phyloP scores from a whole-genome alignment of 1,139 yeast species.

The Blastobotrys malaysiensis region DNA sequence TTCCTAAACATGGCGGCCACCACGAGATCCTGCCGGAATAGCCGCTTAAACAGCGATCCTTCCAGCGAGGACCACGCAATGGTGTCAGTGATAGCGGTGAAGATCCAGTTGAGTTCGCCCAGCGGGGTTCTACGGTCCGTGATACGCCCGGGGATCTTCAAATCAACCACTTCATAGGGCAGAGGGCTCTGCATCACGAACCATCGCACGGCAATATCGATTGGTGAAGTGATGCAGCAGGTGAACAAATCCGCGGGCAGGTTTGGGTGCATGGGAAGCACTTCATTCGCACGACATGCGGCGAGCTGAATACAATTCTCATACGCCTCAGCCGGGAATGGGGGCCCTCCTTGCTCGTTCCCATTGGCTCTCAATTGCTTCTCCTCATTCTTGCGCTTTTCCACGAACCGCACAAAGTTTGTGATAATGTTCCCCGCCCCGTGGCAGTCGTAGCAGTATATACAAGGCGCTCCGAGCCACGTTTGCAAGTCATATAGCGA shows the following conservation, averaged over 20 bases:
- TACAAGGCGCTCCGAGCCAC: slow-evolving; percentile 97
- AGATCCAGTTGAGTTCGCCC: slow-evolving; percentile 96
- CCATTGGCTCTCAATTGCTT: slow-evolving; percentile 42
- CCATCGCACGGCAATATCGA: slow-evolving; percentile 89
- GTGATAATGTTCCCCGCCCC: slow-evolving; percentile 92
- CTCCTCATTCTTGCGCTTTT: slow-evolving; percentile 85
- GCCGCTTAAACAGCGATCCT: slow-evolving; percentile 77
- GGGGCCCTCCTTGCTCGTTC: slow-evolving; percentile 26
- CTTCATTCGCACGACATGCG: slow-evolving; percentile 83
- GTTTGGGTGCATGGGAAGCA: slow-evolving; percentile 88
- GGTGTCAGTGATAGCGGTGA: slow-evolving; percentile 96
- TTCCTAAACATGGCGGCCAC: slow-evolving; percentile 94
- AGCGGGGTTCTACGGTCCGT: slow-evolving; percentile 92
- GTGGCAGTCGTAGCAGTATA: slow-evolving; percentile 90
- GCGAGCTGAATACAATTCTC: slow-evolving; percentile 90
- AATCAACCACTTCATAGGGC: slow-evolving; percentile 36
- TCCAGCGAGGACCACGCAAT: slow-evolving; percentile 96
- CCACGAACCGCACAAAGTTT: slow-evolving; percentile 85
- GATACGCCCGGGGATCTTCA: slow-evolving; percentile 77
- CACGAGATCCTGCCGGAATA: slow-evolving; percentile 92
- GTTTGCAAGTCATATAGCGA: slow-evolving; percentile 88
- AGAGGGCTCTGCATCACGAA: slow-evolving; percentile 75
- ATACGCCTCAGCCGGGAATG: slow-evolving; percentile 56
- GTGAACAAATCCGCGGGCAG: slow-evolving; percentile 95
- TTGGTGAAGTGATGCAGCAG: slow-evolving; percentile 92